Evolutionary conservation across 2,329 filamentous ascomycete species (phyloP), one percentile per base, ranked within the genome.

Genomic region (Colletotrichum sp.): DNA sequence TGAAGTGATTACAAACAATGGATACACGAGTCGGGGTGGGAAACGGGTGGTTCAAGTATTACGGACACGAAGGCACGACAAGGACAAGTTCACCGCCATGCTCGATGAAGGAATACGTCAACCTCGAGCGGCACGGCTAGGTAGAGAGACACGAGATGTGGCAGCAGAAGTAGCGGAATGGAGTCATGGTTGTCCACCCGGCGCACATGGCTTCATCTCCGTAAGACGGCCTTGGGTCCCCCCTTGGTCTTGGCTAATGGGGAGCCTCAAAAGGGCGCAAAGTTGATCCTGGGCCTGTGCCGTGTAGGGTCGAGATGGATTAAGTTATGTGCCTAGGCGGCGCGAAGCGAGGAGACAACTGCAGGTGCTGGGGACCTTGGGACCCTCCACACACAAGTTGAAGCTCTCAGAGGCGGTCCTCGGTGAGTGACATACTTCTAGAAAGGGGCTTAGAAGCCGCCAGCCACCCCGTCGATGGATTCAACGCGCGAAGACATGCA

Each of bases 51-150:
- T 75, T 75, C 66, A 76, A 76, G 75, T 76, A 76, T 76, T 36
- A 66, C 65, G 28, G 60, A 39, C 59, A 71, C 52, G 57, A 66
- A 49, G 67, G 71, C 71, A 70, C 62, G 66, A 66, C 71, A 70
- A 72, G 71, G 72, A 49, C 74, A 73, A 74, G 57, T 76, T 76
- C 74, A 76, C 74, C 74, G 74, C 74, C 74, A 69, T 69, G 52
- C 55, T 59, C 60, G 28, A 71, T 36, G 49, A 34, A 76, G 44
- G 44, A 32, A 69, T 68, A 76, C 70, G 70, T 76, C 70, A 73
- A 76, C 70, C 55, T 76, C 70, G 68, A 73, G 73, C 73, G 74
- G 74, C 74, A 73, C 74, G 62, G 44, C 44, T 49, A 49, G 44
- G 44, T 49, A 49, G 74, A 68, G 64, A 76, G 64, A 76, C 64